A percentile compares a stretch with the other conserved stretches of the same genome.
Conservation (phyloP, 2,329 filamentous ascomycete genomes). For the Fusarium nelsonii region DNA sequence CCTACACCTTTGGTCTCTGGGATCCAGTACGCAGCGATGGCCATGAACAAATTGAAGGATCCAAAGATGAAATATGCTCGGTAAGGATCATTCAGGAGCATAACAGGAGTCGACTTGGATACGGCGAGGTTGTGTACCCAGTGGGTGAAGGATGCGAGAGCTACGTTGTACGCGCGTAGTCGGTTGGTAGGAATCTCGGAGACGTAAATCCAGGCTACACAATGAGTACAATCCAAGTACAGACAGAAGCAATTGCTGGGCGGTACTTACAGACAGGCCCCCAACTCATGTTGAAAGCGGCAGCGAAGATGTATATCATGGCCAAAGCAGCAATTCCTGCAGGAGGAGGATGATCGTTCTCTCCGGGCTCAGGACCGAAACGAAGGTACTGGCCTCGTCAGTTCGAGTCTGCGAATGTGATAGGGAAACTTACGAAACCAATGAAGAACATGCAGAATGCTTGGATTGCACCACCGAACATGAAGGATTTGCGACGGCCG, state of each 20-base stretch:
- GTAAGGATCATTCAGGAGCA: conserved; percentile 61
- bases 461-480: conserved; percentile 46
- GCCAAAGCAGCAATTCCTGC: conserved; percentile 67
- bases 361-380: conserved; percentile 54
- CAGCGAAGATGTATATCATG: conserved; percentile 73
- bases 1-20: conserved; percentile 70
- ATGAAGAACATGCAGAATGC: conserved; percentile 68
- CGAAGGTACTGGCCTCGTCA: conserved; percentile 60
- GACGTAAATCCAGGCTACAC: conserved; percentile 59
- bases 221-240: neutral
- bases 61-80: conserved; percentile 70
- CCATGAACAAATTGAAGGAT: conserved; percentile 69
- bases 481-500: conserved; percentile 62
- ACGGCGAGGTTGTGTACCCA: conserved; percentile 76
- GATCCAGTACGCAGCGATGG: conserved; percentile 59
- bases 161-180: conserved; percentile 69
- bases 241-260: rapidly evolving
- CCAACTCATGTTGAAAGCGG: conserved; percentile 73
- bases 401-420: rapidly evolving
- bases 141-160: conserved; percentile 71
- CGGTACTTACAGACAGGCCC: conserved; percentile 69
- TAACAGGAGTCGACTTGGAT: conserved; percentile 69
- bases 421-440: conserved; percentile 56
- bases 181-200: conserved; percentile 72
- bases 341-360: conserved; percentile 53